A percentile compares a stretch with the other conserved stretches of the same genome.
Evolutionary conservation across 768 basidiomycete species (phyloP).

Genomic region (Boletus coccyginus): DNA sequence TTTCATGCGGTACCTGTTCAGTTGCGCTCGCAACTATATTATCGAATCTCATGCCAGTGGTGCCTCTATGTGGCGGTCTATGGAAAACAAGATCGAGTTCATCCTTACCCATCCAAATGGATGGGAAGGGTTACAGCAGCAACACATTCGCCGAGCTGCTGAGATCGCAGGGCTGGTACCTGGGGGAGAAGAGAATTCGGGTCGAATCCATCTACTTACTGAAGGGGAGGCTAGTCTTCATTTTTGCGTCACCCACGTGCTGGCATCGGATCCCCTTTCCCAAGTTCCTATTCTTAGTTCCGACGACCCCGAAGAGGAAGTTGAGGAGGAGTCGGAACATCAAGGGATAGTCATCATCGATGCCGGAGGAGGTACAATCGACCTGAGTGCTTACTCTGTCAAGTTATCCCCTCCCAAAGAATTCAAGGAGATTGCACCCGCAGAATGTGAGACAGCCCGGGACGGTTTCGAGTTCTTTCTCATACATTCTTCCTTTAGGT

Average conservation of each 20-base stretch:
- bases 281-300: background rate
- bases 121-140: conserved; percentile 32
- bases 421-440: conserved; percentile 36
- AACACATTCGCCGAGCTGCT: conserved; percentile 28
- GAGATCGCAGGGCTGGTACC: conserved; percentile 24
- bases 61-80: conserved; percentile 20
- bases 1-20: conserved; percentile 29
- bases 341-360: conserved; percentile 43
- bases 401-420: conserved; percentile 15
- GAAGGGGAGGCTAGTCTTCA: conserved; percentile 29
- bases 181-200: conserved; percentile 3
- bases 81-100: conserved; percentile 21
- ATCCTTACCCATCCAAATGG: conserved; percentile 32
- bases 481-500: conserved; percentile 22
- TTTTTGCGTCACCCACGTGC: conserved; percentile 42
- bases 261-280: conserved; percentile 31
- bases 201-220: conserved; percentile 25
- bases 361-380: conserved; percentile 41
- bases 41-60: conserved; percentile 28
- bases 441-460: conserved; percentile 22
- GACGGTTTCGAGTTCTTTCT: background rate
- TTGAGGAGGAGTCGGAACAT: conserved; percentile 23
- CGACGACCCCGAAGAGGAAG: background rate
- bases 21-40: conserved; percentile 23
- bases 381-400: conserved; percentile 37